phyloP scores from a whole-genome alignment of 306 rosid genomes.

The Gastrolobium villosum region DNA sequence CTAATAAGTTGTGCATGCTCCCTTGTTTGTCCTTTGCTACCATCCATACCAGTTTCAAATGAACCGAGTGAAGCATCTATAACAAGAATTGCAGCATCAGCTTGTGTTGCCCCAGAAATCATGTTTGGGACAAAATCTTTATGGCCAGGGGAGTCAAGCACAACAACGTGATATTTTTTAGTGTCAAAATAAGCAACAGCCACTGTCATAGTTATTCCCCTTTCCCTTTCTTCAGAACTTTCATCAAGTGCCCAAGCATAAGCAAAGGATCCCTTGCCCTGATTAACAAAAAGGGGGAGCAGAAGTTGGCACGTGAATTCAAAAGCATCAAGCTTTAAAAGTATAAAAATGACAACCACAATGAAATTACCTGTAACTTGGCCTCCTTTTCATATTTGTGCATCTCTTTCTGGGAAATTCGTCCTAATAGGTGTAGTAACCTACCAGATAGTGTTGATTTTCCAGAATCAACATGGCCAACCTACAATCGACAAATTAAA shows the following conservation, averaged over 20 bases:
- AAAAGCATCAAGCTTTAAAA: conserved; percentile 40
- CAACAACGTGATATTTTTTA: conserved; percentile 87
- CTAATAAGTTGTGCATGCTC: conserved; percentile 96
- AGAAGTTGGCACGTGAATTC: conserved; percentile 31
- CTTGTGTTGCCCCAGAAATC: conserved; percentile 99
- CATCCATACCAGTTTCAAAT: conserved; percentile 92
- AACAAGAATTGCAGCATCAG: conserved; percentile 95
- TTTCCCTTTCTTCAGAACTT: conserved; percentile 97
- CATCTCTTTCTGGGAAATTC: conserved; percentile 90
- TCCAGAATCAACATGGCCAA: conserved; percentile 99
- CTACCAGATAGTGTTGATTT: conserved; percentile 98
- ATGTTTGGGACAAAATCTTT: conserved; percentile 98
- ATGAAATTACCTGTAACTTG: conserved; percentile 71
- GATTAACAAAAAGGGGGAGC: conserved; percentile 37
- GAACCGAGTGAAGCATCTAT: conserved; percentile 94
- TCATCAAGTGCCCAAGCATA: conserved; percentile 99
- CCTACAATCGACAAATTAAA: conserved; percentile 68
- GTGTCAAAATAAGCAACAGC: conserved; percentile 99
- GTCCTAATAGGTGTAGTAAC: conserved; percentile 84
- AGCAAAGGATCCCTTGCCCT: conserved; percentile 98
- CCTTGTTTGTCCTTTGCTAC: conserved; percentile 88
- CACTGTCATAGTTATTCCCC: conserved; percentile 99
- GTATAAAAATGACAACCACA: conserved; percentile 37
- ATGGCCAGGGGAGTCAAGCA: conserved; percentile 98
- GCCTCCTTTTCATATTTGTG: conserved; percentile 97